Evolutionary conservation across 768 basidiomycete genomes (phyloP).

Genomic region (Grammothele lineata): DNA sequence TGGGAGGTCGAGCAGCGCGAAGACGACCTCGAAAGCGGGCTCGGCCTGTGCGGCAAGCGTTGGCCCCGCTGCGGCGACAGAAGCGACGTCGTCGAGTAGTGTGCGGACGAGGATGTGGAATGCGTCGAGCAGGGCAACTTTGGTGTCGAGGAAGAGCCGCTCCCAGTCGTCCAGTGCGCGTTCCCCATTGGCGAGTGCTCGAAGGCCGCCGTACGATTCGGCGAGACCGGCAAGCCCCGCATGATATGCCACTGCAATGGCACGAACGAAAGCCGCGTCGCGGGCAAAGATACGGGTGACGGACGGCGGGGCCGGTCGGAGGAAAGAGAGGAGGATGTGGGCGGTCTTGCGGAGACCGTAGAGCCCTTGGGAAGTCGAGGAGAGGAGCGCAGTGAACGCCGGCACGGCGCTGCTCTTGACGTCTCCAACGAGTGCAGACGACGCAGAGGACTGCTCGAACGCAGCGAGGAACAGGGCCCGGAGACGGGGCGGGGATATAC

Average conservation of each 20-base stretch:
- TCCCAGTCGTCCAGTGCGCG: slow-evolving; percentile 59
- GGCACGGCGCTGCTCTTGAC: slow-evolving; percentile 46
- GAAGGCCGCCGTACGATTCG: slow-evolving; percentile 56
- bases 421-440: slow-evolving; percentile 32
- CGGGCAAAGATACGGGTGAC: slow-evolving; percentile 50
- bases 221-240: slow-evolving; percentile 51
- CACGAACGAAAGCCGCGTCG: slow-evolving; percentile 46
- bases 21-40: slow-evolving; percentile 52
- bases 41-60: slow-evolving; percentile 47
- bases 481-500: slow-evolving; percentile 39
- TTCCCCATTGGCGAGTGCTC: slow-evolving; percentile 19
- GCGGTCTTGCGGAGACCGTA: slow-evolving; percentile 63
- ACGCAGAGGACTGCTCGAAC: slow-evolving; percentile 24
- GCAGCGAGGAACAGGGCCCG: slow-evolving; percentile 42
- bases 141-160: slow-evolving; percentile 65
- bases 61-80: slow-evolving; percentile 31
- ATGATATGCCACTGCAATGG: slow-evolving; percentile 59
- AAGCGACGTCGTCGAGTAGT: slow-evolving; percentile 45
- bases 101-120: slow-evolving; percentile 56
- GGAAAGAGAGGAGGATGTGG: slow-evolving; percentile 50
- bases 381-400: slow-evolving; percentile 47
- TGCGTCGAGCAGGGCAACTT: slow-evolving; percentile 64
- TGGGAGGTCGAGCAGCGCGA: slow-evolving; percentile 50
- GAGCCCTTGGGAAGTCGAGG: slow-evolving; percentile 44
- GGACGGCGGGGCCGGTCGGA: slow-evolving; percentile 46